phyloP scores from a whole-genome alignment of 139 green algal species.

The Tetraselmis striata region DNA sequence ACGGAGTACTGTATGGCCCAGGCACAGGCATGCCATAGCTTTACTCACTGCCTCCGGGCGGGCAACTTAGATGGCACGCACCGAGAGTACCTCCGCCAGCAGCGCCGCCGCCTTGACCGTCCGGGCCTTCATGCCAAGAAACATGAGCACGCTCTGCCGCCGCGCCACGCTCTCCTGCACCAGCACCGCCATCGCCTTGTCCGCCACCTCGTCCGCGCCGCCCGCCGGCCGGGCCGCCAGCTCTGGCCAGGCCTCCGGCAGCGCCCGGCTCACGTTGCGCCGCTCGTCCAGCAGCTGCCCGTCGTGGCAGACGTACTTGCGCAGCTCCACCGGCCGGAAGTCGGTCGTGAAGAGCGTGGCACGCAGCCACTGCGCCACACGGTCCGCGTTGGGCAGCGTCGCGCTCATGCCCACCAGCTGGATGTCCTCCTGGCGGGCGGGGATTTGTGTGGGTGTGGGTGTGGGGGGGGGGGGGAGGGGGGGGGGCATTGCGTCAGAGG shows the following conservation, averaged over 20 bases:
- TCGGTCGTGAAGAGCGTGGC: conserved; percentile 75
- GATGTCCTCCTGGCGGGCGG: conserved; percentile 23
- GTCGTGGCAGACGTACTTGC: neutral
- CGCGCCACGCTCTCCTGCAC: neutral
- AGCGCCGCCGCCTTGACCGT: neutral
- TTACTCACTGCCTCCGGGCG: no score
- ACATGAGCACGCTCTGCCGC: neutral
- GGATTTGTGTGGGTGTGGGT: no score
- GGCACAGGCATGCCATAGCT: no score
- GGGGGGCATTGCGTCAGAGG: no score
- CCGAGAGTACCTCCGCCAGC: no score
- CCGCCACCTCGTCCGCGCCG: neutral
- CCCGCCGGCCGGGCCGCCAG: neutral
- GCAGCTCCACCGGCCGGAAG: conserved; percentile 70
- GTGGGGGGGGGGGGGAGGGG: no score
- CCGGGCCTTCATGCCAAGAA: neutral
- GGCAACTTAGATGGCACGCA: no score
- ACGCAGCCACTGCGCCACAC: conserved; percentile 77
- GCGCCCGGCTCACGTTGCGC: neutral
- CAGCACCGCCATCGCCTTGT: neutral
- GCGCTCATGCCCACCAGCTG: conserved; percentile 96
- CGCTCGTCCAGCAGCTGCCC: neutral
- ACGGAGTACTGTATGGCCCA: no score
- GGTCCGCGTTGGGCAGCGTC: conserved; percentile 81
- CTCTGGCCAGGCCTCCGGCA: neutral